Percentiles rank a stretch among this genome's conserved stretches.
Evolutionary conservation across 139 green algal species (phyloP).

Genomic region (Penium margaritaceum): DNA sequence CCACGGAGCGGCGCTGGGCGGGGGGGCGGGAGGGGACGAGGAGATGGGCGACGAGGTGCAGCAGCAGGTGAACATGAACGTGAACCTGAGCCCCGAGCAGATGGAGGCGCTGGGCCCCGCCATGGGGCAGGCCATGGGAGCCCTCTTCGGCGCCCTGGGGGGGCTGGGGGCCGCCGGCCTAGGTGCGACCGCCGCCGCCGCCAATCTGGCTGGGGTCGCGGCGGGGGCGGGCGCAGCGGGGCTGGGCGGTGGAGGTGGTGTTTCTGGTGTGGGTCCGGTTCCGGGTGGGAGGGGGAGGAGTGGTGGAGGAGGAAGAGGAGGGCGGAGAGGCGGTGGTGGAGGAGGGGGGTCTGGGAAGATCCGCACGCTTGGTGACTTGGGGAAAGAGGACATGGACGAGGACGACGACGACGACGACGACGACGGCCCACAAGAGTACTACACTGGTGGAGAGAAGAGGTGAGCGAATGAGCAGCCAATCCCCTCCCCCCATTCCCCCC

Average conservation of each 20-base stretch:
- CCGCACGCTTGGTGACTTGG: conserved; percentile 21
- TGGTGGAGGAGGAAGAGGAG: background rate
- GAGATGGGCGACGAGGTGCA: conserved; percentile 4
- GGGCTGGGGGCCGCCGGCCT: too few relatives aligned
- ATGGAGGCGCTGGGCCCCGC: too few relatives aligned
- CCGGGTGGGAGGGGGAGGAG: background rate
- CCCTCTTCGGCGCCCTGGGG: too few relatives aligned
- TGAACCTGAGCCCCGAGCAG: too few relatives aligned
- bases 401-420: conserved; percentile 31
- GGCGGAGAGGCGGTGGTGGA: too few relatives aligned
- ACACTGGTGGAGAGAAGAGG: conserved; percentile 44
- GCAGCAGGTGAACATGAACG: too few relatives aligned
- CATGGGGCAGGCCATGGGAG: too few relatives aligned
- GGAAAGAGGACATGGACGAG: background rate
- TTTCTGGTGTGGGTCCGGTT: too few relatives aligned
- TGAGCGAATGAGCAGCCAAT: background rate
- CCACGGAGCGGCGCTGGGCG: background rate
- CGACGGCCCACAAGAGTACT: conserved; percentile 37
- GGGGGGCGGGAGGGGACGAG: conserved; percentile 1
- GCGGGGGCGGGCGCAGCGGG: background rate
- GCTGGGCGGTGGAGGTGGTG: too few relatives aligned
- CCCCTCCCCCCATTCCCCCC: background rate
- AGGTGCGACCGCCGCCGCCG: background rate
- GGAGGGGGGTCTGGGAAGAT: conserved; percentile 9
- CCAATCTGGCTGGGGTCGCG: background rate